Percentiles rank a stretch among this genome's conserved stretches.
Evolutionary conservation across 176 grass and related monocot genomes (phyloP).

Genomic region (Triticum timopheevii): DNA sequence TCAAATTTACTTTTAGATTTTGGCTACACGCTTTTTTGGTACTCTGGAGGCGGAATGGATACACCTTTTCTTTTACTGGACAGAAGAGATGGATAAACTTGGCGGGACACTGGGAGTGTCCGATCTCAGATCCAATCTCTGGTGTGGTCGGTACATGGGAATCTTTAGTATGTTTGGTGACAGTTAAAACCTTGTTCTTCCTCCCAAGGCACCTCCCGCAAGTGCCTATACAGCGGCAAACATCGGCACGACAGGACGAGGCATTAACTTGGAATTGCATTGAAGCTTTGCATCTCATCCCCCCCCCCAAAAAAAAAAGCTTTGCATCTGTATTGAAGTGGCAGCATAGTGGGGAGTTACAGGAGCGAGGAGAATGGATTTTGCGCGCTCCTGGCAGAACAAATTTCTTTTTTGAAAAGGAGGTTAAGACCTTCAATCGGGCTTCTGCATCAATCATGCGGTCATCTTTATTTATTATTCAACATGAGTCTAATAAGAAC

Average conservation of each 20-base stretch:
- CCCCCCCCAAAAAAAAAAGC: not conserved
- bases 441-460: no score
- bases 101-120: not conserved
- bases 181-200: constrained; percentile 9
- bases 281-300: not conserved
- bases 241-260: not conserved
- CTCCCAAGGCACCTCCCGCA: no score
- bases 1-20: not conserved
- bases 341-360: no score
- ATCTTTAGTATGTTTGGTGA: not conserved
- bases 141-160: not conserved
- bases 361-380: no score
- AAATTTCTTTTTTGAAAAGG: no score
- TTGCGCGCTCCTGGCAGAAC: no score
- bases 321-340: not conserved
- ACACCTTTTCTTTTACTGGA: no score
- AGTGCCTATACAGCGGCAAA: not conserved
- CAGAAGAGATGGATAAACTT: not conserved
- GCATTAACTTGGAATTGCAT: not conserved
- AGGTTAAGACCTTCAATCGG: no score
- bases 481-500: no score
- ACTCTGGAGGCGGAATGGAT: no score
- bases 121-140: not conserved
- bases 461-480: no score
- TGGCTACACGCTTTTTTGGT: no score